Base-by-base conservation (phyloP, 1,284 basidiomycete species). In the Phellopilus nigrolimitatus region DNA sequence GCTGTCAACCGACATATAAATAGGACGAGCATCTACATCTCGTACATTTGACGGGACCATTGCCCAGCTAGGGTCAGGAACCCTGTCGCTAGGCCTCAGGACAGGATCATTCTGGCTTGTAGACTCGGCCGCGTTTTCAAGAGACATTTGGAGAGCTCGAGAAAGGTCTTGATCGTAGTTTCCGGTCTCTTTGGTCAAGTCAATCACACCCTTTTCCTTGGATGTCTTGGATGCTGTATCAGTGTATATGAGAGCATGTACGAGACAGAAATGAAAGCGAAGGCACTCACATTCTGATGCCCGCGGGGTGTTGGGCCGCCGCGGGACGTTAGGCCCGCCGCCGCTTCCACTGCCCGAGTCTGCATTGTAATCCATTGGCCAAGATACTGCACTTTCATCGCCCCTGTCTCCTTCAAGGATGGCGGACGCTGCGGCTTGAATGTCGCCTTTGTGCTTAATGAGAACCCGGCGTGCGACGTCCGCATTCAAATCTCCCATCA, bases 51-150 rank as follows among this genome's bases (percentile, higher is more conserved):
- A 79, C 13, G 79, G 75, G 8, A 84, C 83, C 60, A 87, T 64
- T 39, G 80, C 79, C 84, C 84, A 87, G 49, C 72, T 73, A 1
- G 80, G 73, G 61, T 86, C 73, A 2, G 84, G 72, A 1, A 79
- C 72, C 40, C 82, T 71, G 33, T 78, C 68, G 56, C 75, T 82
- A 13, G 80, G 80, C 0, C 77, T 73, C 64, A 86, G 80, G 19
- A 68, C 68, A 0, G 71, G 57, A 4, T 57, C 57, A 58, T 61
- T 54, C 46, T 63, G 61, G 66, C 53, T 37, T 61, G 53, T 49
- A 56, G 22, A 36, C 70, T 66, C 45, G 9, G n/a, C n/a, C n/a
- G 8, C 21, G 5, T 22, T 17, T 34, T 70, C 70, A 51, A 82
- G 65, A 13, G 81, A 83, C 47, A 76, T 72, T 53, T 74, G 66